These are phyloP conservation scores for Aspergillus udagawae DNA, from an alignment of 2,329 filamentous ascomycete genomes.

Conservation along the genomic window DNA sequence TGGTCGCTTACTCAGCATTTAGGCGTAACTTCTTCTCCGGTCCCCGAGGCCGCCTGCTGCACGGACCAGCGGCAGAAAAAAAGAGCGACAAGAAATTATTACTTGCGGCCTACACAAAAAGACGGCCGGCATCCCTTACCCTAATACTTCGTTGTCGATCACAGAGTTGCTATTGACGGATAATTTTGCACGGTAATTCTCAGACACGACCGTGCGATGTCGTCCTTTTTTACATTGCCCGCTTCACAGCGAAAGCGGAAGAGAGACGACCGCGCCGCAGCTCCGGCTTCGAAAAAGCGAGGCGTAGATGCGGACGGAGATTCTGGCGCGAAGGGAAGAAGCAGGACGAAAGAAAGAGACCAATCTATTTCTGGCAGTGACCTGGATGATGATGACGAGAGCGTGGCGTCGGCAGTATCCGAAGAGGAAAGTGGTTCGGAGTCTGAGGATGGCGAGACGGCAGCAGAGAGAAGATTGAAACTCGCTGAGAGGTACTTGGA, in stretches of 20 bases:
- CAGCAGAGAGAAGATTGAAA: slow-evolving; percentile 77
- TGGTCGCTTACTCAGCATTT: slow-evolving; percentile 32
- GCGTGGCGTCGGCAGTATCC: slow-evolving; percentile 45
- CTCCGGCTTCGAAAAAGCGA: slow-evolving; percentile 44
- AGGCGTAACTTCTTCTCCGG: slow-evolving; percentile 28
- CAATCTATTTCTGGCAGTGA: slow-evolving; percentile 88
- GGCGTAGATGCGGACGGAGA: slow-evolving; percentile 35
- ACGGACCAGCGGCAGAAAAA: slow-evolving; percentile 36
- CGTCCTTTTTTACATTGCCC: slow-evolving; percentile 91
- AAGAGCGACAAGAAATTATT: slow-evolving; percentile 19
- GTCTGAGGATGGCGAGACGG: slow-evolving; percentile 76
- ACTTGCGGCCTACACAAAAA: not conserved
- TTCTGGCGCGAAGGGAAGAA: slow-evolving; percentile 35
- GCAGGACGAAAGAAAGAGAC: slow-evolving; percentile 52
- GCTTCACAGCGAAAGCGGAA: slow-evolving; percentile 89
- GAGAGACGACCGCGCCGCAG: slow-evolving; percentile 50
- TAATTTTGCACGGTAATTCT: not conserved
- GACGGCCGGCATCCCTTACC: not conserved
- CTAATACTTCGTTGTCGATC: not conserved
- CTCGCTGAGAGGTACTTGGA: slow-evolving; percentile 91
- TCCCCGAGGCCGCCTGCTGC: slow-evolving; percentile 15
- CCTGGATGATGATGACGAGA: slow-evolving; percentile 60
- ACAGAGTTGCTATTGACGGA: not conserved
- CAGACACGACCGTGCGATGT: slow-evolving; percentile 54
- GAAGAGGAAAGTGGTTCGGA: slow-evolving; percentile 58